Evolutionary conservation across 2,329 filamentous ascomycete genomes (phyloP).

Genomic region (Keithomyces neogunnii): DNA sequence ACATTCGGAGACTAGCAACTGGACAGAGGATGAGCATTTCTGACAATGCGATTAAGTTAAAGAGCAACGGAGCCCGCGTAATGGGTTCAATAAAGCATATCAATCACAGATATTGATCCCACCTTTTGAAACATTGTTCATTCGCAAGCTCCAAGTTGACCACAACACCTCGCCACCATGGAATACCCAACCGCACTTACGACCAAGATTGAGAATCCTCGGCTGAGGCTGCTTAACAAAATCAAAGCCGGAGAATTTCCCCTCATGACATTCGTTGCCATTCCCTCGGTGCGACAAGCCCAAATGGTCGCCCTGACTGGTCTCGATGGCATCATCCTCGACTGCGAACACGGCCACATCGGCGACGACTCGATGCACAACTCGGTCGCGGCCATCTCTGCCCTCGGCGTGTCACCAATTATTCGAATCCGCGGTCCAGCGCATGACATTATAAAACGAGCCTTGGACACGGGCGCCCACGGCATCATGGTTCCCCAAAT

Average conservation of each 20-base stretch:
- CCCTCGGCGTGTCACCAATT: slow-evolving; percentile 31
- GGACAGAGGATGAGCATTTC: too few relatives aligned
- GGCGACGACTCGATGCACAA: slow-evolving; percentile 35
- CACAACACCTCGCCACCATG: background rate
- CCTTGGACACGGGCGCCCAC: slow-evolving; percentile 35
- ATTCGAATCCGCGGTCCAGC: slow-evolving; percentile 25
- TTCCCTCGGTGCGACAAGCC: slow-evolving; percentile 37
- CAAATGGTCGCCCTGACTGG: slow-evolving; percentile 41
- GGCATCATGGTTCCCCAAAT: slow-evolving; percentile 35
- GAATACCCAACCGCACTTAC: background rate
- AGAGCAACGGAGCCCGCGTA: too few relatives aligned
- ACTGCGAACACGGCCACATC: slow-evolving; percentile 36
- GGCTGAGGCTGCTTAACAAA: slow-evolving; percentile 34
- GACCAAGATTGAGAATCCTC: slow-evolving; percentile 29
- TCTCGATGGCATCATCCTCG: slow-evolving; percentile 37
- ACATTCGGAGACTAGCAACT: too few relatives aligned
- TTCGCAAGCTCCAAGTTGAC: too few relatives aligned
- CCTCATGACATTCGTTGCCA: slow-evolving; percentile 39
- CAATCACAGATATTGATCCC: too few relatives aligned
- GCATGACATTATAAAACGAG: slow-evolving; percentile 30
- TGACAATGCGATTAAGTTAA: too few relatives aligned
- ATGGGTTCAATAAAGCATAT: too few relatives aligned
- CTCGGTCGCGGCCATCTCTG: slow-evolving; percentile 33
- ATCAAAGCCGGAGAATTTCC: slow-evolving; percentile 29
- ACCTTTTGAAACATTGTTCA: too few relatives aligned